These are phyloP conservation scores for Metschnikowia matae DNA, from an alignment of 805 yeast species.

Conservation along the genomic window DNA sequence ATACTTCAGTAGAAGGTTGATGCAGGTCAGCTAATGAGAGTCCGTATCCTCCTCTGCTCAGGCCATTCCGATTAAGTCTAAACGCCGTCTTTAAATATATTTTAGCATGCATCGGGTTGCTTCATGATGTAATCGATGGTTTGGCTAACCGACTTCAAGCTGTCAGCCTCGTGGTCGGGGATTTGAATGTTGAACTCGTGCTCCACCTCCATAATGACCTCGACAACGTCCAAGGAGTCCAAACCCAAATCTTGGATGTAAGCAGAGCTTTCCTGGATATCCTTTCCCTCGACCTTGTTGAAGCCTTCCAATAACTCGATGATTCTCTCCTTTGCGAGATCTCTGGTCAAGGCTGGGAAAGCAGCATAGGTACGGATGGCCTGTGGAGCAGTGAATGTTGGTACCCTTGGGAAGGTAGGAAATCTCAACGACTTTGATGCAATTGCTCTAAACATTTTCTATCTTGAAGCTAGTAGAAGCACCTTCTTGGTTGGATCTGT, in stretches of 20 bases:
- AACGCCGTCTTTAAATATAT: background rate
- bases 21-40: background rate
- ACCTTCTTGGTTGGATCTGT: background rate
- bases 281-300: constrained; percentile 48
- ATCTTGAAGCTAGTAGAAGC: constrained; percentile 1
- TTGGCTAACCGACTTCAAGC: constrained; percentile 44
- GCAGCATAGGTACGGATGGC: constrained; percentile 44
- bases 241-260: constrained; percentile 42
- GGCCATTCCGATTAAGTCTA: background rate
- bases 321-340: constrained; percentile 58
- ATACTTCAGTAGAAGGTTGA: background rate
- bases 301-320: constrained; percentile 62
- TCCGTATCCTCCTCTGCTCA: background rate
- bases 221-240: constrained; percentile 46
- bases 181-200: constrained; percentile 46
- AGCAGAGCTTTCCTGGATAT: constrained; percentile 34
- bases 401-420: constrained; percentile 14
- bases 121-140: constrained; percentile 40
- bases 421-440: constrained; percentile 22
- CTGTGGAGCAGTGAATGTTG: constrained; percentile 16
- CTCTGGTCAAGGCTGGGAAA: constrained; percentile 59
- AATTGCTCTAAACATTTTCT: constrained; percentile 31
- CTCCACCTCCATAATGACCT: constrained; percentile 45
- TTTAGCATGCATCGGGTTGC: constrained; percentile 40
- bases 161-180: constrained; percentile 45